Base-by-base conservation (phyloP, 1,139 yeast genomes). In the Scheffersomyces quercinus region DNA sequence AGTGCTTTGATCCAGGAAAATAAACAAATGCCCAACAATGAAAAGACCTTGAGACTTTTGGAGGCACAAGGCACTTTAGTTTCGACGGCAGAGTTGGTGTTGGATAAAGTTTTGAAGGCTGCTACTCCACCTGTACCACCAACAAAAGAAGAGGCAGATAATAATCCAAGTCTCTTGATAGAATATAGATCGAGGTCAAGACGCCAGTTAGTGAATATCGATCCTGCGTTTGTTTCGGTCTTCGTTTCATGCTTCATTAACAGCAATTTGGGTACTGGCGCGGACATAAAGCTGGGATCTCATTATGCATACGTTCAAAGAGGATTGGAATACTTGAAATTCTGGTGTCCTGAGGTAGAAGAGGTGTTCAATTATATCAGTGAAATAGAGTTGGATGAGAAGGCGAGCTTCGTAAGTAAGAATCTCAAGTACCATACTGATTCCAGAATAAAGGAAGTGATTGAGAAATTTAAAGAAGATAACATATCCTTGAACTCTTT, bases 121-220 rank as follows among this genome's bases (percentile, higher is more conserved):
- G 70, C 75, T 5, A 59, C 51, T 9, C 76, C 76, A 4, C 74
- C 75, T 0, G 45, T 38, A 5, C 68, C 71, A 6, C 73, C 73
- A 7, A 59, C 67, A 1, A 59, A 56, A 43, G 64, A 58, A 32
- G 60, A 63, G 37, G 61, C 52, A 0, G 49, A 50, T 10, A 42
- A 40, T 11, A 53, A 64, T 39, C 65, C 67, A 0, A 57, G 49
- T 14, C 35, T 51, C 4, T 44, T 65, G 28, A 48, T 39, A 1
- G 48, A 43, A 4, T 67, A 67, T 45, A 53, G 56, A 31, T 41
- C 45, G 2, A 47, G 52, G 32, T 49, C 54, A 37, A 56, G 52
- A 31, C 49, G 51, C n/a, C 56, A 51, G 7, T 46, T 62, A 24
- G 39, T 62, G 29, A 62, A 67, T 48, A 56, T 68, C 6, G 77